Conservation (phyloP, 192 early-diverging fungal species). For the Radiomyces spectabilis region DNA sequence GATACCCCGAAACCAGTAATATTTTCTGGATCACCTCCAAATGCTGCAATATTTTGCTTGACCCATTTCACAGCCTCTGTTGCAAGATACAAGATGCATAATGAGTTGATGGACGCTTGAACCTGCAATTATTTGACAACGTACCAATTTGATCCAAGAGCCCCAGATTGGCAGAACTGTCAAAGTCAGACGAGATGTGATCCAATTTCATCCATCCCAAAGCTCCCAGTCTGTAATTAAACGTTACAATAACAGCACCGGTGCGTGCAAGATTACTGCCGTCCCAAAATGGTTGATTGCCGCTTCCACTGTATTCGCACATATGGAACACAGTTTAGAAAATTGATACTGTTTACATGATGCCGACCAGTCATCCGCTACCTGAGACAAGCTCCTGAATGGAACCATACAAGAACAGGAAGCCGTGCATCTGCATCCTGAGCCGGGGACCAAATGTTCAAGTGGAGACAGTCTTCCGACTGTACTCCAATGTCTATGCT, state of each 20-base stretch:
- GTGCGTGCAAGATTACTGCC: slow-evolving; percentile 21
- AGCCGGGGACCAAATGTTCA: slow-evolving; percentile 46
- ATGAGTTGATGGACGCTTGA: not conserved
- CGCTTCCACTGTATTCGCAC: too few relatives aligned
- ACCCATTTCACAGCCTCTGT: slow-evolving; percentile 50
- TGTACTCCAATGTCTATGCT: slow-evolving; percentile 20
- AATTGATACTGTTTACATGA: not conserved
- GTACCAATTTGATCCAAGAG: slow-evolving; percentile 22
- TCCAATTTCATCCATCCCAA: slow-evolving; percentile 36
- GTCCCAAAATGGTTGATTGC: slow-evolving; percentile 29
- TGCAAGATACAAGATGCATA: not conserved
- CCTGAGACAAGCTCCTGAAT: slow-evolving; percentile 46
- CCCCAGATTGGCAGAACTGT: slow-evolving; percentile 12
- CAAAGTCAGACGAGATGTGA: slow-evolving; percentile 3
- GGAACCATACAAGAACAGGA: slow-evolving; percentile 57
- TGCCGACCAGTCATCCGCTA: slow-evolving; percentile 1
- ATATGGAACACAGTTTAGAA: not conserved
- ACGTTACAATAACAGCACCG: slow-evolving; percentile 29
- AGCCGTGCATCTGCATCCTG: slow-evolving; percentile 12
- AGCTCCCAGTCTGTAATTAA: slow-evolving; percentile 54
- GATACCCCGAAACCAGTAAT: slow-evolving; percentile 54
- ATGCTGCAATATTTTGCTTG: slow-evolving; percentile 48
- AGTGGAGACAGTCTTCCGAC: slow-evolving; percentile 46
- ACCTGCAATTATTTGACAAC: not conserved
- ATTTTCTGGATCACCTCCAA: slow-evolving; percentile 50